These are phyloP conservation scores for Arabidopsis arenosa DNA, from an alignment of 345 rosid species.

Conservation along the genomic window DNA sequence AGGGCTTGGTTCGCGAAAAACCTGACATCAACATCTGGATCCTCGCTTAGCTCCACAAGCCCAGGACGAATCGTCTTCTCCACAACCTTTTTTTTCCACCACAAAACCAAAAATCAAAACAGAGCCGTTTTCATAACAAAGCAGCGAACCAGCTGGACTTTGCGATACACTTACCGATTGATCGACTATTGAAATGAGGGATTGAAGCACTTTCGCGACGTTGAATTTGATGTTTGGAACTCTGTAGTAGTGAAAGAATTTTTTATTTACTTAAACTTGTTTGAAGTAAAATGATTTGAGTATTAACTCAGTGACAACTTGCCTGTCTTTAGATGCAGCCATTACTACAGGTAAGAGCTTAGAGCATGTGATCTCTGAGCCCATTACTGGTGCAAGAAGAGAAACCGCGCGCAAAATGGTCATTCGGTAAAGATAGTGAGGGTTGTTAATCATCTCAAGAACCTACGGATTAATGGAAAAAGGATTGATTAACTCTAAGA, in stretches of 20 bases:
- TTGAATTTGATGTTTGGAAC: slow-evolving; percentile 96
- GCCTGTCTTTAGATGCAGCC: slow-evolving; percentile 92
- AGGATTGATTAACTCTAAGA: neutral
- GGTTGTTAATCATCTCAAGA: slow-evolving; percentile 73
- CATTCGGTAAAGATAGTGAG: slow-evolving; percentile 92
- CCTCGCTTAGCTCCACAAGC: slow-evolving; percentile 88
- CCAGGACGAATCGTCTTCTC: slow-evolving; percentile 87
- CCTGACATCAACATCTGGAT: slow-evolving; percentile 94
- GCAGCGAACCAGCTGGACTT: neutral
- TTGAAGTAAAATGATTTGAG: neutral
- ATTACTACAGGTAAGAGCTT: slow-evolving; percentile 74
- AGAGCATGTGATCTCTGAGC: slow-evolving; percentile 85
- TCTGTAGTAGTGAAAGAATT: slow-evolving; percentile 52
- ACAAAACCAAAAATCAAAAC: neutral
- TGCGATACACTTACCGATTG: slow-evolving; percentile 63
- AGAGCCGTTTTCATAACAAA: neutral
- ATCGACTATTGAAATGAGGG: slow-evolving; percentile 84
- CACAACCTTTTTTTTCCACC: slow-evolving; percentile 55
- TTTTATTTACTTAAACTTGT: neutral
- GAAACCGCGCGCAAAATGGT: slow-evolving; percentile 77
- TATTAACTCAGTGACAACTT: slow-evolving; percentile 18
- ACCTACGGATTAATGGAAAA: slow-evolving; percentile 52
- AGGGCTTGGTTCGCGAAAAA: slow-evolving; percentile 89
- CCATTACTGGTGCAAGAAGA: slow-evolving; percentile 91
- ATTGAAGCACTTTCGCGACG: slow-evolving; percentile 93